Conservation (phyloP, 1,139 yeast genomes). For the Nematodospora anomalae region DNA sequence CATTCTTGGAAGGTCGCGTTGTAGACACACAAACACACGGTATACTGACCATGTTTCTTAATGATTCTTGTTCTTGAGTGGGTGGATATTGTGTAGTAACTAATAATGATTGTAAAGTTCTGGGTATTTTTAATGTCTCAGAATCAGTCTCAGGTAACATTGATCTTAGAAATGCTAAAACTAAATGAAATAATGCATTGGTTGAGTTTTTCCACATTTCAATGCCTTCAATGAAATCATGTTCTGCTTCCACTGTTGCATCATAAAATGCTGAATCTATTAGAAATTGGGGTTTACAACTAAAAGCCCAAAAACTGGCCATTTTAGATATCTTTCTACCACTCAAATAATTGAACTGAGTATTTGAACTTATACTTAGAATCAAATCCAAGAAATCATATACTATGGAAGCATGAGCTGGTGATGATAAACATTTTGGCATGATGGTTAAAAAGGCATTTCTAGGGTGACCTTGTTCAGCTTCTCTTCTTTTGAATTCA, state of each 20-base stretch:
- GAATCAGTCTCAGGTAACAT: constrained; percentile 69
- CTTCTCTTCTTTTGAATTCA: constrained; percentile 66
- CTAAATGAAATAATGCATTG: constrained; percentile 80
- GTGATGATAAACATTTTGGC: constrained; percentile 81
- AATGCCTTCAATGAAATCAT: constrained; percentile 67
- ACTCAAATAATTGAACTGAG: constrained; percentile 73
- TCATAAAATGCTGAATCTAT: constrained; percentile 41
- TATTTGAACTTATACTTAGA: constrained; percentile 79
- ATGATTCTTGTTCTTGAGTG: constrained; percentile 30
- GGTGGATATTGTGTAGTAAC: constrained; percentile 69
- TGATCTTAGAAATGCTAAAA: constrained; percentile 75
- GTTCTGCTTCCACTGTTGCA: constrained; percentile 38
- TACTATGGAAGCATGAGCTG: constrained; percentile 86
- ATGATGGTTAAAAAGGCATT: constrained; percentile 74
- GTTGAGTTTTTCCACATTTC: constrained; percentile 79
- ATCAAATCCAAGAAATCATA: constrained; percentile 82
- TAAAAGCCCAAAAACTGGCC: constrained; percentile 91
- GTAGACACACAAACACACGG: constrained; percentile 68
- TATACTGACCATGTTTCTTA: constrained; percentile 41
- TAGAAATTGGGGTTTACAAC: constrained; percentile 20
- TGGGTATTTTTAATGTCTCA: constrained; percentile 59
- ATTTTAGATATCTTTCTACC: constrained; percentile 79
- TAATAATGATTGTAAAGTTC: constrained; percentile 59
- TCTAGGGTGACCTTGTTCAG: constrained; percentile 62
- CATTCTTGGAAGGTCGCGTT: constrained; percentile 54